phyloP scores from a whole-genome alignment of 352 stramenopile species.

The Phytophthora colocasiae region DNA sequence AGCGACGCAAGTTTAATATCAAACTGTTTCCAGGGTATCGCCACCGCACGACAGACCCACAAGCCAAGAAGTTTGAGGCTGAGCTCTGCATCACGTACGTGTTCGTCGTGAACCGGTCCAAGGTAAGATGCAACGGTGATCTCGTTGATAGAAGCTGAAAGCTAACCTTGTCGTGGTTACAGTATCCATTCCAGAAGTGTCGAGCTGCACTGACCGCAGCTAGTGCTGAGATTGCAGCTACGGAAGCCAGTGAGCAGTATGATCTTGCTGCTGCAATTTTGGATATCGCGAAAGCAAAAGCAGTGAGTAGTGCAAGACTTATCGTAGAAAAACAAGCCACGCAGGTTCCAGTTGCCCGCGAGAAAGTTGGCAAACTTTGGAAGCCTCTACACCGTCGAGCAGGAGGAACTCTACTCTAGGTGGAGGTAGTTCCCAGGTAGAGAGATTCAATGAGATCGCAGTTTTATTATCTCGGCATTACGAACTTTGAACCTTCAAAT shows the following conservation, averaged over 20 bases:
- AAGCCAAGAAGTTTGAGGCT: conserved; percentile 85
- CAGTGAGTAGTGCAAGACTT: neutral
- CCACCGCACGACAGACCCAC: conserved; percentile 89
- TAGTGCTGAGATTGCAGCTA: conserved; percentile 18
- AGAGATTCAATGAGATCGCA: no score
- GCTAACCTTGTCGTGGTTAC: conserved; percentile 1
- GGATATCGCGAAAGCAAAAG: conserved; percentile 33
- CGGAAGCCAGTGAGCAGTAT: conserved; percentile 29
- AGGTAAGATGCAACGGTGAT: conserved; percentile 43
- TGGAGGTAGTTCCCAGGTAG: neutral
- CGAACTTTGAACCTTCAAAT: no score
- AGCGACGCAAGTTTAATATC: conserved; percentile 76
- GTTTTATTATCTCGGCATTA: no score
- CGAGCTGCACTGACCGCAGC: conserved; percentile 25
- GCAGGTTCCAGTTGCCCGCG: conserved; percentile 1
- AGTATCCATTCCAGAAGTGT: conserved; percentile 48
- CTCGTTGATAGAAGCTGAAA: neutral
- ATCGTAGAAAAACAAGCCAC: conserved; percentile 5
- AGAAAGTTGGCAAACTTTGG: conserved; percentile 19
- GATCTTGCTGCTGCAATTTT: conserved; percentile 40
- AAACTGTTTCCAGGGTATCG: conserved; percentile 81
- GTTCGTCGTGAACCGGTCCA: conserved; percentile 85
- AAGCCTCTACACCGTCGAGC: conserved; percentile 38
- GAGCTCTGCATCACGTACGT: conserved; percentile 87
- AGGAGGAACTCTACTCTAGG: conserved; percentile 7